Percentiles rank a stretch among this genome's conserved stretches.
These are phyloP conservation scores for Aspergillus cristatus DNA, from an alignment of 495 filamentous ascomycete species.

Conservation along the genomic window DNA sequence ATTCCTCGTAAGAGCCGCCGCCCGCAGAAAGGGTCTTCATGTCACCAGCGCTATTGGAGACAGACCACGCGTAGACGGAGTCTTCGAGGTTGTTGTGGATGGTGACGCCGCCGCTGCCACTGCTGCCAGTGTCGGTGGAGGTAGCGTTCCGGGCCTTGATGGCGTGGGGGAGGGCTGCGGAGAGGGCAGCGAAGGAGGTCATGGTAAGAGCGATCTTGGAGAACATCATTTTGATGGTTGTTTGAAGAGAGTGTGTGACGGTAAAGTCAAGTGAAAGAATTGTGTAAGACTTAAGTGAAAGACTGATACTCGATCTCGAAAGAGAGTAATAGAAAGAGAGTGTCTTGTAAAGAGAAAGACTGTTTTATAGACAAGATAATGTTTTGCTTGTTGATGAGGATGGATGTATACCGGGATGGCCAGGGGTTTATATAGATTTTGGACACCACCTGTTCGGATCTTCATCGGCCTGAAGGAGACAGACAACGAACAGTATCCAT, in stretches of 20 bases:
- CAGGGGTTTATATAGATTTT: not conserved
- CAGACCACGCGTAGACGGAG: conserved; percentile 36
- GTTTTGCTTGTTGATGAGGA: not conserved
- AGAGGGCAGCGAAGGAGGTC: conserved; percentile 28
- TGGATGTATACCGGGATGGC: not conserved
- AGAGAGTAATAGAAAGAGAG: conserved; percentile 7
- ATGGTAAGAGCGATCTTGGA: conserved; percentile 25
- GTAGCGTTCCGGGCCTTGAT: conserved; percentile 16
- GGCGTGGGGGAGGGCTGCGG: conserved; percentile 28
- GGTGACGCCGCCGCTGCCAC: conserved; percentile 19
- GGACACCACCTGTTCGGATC: no score
- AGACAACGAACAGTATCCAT: no score
- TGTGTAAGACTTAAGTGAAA: conserved; percentile 12
- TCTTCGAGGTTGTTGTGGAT: conserved; percentile 32
- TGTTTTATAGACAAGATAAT: conserved; percentile 9
- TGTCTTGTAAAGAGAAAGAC: conserved; percentile 7
- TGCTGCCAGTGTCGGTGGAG: conserved; percentile 10
- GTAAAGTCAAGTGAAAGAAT: conserved; percentile 6
- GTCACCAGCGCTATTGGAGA: conserved; percentile 21
- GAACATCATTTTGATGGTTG: conserved; percentile 37
- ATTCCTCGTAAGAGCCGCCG: conserved; percentile 26
- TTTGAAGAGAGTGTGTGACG: conserved; percentile 4
- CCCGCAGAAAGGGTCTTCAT: conserved; percentile 32
- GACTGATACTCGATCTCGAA: conserved; percentile 23
- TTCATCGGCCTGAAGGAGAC: no score